A percentile compares a stretch with the other conserved stretches of the same genome.
Conservation (phyloP, 306 rosid species). For the Acacia crassicarpa region DNA sequence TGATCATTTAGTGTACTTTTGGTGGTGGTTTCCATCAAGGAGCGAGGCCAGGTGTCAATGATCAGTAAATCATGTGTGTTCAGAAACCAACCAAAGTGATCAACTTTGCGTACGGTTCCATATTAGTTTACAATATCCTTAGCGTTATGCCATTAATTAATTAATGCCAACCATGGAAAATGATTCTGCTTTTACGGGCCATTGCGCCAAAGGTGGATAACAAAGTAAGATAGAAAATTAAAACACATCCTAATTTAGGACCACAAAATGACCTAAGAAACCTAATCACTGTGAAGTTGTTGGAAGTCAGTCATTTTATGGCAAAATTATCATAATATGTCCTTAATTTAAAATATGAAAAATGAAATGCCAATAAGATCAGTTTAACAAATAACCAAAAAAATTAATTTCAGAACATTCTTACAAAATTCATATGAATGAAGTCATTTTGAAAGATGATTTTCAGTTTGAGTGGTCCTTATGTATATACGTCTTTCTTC, state of each 20-base stretch:
- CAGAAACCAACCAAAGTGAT: slow-evolving; percentile 35
- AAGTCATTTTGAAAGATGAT: background rate
- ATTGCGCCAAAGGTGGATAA: background rate
- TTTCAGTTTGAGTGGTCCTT: background rate
- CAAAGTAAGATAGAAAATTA: too few species aligned
- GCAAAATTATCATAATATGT: too few species aligned
- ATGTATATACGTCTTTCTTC: background rate
- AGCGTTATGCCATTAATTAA: background rate
- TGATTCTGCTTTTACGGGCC: slow-evolving; percentile 40
- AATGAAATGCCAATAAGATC: too few species aligned
- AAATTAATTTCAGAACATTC: background rate
- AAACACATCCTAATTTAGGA: too few species aligned
- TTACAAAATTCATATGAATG: too few species aligned
- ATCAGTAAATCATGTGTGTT: slow-evolving; percentile 52
- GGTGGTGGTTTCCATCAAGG: slow-evolving; percentile 10
- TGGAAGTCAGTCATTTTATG: too few species aligned
- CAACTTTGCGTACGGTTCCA: slow-evolving; percentile 9
- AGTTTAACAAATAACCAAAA: too few species aligned
- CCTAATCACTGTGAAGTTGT: background rate
- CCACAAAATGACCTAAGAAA: background rate
- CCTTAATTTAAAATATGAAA: too few species aligned
- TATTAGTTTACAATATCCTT: background rate
- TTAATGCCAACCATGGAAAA: slow-evolving; percentile 36
- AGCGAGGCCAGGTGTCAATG: slow-evolving; percentile 72
- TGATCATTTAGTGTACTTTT: slow-evolving; percentile 9